phyloP scores from a whole-genome alignment of 352 stramenopile species.

The Globisporangium middletonii region DNA sequence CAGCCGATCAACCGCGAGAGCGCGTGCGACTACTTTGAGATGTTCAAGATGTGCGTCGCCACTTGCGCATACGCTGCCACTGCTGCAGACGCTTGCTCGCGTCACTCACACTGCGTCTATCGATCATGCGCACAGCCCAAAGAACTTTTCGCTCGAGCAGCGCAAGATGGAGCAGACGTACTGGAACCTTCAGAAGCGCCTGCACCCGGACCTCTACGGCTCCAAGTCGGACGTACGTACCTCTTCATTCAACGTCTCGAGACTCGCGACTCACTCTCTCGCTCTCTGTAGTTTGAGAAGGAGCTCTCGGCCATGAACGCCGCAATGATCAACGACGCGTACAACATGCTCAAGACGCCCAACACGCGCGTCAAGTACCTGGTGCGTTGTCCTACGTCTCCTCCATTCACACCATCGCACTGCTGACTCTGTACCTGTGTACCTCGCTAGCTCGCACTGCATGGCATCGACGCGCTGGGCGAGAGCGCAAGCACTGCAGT shows the following conservation, averaged over 20 bases:
- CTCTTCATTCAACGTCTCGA: not conserved
- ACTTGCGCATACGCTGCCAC: not conserved
- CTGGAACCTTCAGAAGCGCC: slow-evolving; percentile 82
- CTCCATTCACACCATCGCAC: not conserved
- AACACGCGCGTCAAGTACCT: slow-evolving; percentile 83
- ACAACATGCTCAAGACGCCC: slow-evolving; percentile 85
- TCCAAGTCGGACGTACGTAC: slow-evolving; percentile 72
- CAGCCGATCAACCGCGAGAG: slow-evolving; percentile 51
- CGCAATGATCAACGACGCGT: slow-evolving; percentile 78
- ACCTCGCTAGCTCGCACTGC: slow-evolving; percentile 46
- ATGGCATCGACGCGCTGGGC: slow-evolving; percentile 75
- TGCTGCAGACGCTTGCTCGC: not conserved
- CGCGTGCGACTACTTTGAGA: slow-evolving; percentile 84
- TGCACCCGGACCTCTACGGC: slow-evolving; percentile 81
- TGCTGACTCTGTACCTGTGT: not conserved
- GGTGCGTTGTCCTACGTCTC: slow-evolving; percentile 20
- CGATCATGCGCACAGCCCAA: slow-evolving; percentile 30
- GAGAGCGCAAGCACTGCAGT: slow-evolving; percentile 72
- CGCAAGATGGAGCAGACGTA: slow-evolving; percentile 83
- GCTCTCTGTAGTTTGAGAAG: slow-evolving; percentile 54
- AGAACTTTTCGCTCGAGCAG: slow-evolving; percentile 75
- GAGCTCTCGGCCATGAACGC: slow-evolving; percentile 74
- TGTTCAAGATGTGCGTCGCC: slow-evolving; percentile 68
- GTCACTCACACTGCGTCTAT: not conserved
- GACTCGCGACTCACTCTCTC: not conserved